A percentile compares a stretch with the other conserved stretches of the same genome.
Evolutionary conservation across 192 early-diverging fungal genomes (phyloP).

Genomic region (Fimicolochytrium jonesii): DNA sequence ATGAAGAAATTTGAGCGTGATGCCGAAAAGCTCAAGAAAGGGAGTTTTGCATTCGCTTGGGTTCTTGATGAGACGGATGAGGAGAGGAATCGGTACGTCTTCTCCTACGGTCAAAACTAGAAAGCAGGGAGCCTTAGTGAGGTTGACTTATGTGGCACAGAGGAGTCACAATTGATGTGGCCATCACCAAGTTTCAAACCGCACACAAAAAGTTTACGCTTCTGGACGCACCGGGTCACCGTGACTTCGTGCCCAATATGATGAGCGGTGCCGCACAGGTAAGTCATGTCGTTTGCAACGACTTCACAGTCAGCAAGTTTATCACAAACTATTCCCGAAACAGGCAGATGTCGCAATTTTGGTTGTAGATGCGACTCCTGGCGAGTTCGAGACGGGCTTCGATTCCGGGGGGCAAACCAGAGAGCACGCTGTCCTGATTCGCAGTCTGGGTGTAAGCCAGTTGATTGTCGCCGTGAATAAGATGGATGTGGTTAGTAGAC

Average conservation of each 20-base stretch:
- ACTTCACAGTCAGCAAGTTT: background rate
- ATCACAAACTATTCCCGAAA: background rate
- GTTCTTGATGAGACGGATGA: conserved; percentile 95
- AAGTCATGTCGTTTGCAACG: conserved; percentile 13
- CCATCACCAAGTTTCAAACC: conserved; percentile 85
- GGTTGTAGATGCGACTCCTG: conserved; percentile 82
- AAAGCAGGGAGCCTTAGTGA: background rate
- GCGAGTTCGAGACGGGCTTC: conserved; percentile 96
- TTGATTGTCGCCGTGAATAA: conserved; percentile 95
- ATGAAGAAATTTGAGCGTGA: conserved; percentile 87
- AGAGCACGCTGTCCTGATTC: conserved; percentile 89
- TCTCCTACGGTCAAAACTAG: background rate
- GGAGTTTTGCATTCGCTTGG: conserved; percentile 96
- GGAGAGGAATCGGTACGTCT: conserved; percentile 64
- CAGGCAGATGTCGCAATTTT: conserved; percentile 93
- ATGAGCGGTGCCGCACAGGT: conserved; percentile 88
- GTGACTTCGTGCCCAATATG: conserved; percentile 99
- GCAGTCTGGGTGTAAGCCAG: conserved; percentile 88
- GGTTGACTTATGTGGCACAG: conserved; percentile 8
- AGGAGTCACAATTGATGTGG: conserved; percentile 98
- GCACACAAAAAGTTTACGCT: conserved; percentile 72
- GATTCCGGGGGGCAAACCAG: conserved; percentile 91
- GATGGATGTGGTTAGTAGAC: conserved; percentile 72
- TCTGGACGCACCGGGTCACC: conserved; percentile 94
- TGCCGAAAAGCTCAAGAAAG: conserved; percentile 89